Evolutionary conservation across 805 yeast species (phyloP), one percentile per base, ranked within the genome.

Genomic region (Candida rishiriensis): DNA sequence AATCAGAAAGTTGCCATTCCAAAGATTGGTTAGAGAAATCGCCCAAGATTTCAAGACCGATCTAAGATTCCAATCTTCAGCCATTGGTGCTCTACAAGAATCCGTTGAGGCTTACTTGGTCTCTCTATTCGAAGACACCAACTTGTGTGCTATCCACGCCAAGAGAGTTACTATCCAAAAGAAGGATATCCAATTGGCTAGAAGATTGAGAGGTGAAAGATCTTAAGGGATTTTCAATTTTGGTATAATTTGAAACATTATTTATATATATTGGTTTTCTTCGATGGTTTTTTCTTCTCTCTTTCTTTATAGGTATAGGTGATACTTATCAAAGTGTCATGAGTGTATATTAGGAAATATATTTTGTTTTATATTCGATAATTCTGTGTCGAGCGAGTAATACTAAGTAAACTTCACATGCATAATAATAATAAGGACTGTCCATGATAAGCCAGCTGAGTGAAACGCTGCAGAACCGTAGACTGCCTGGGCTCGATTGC

Each of bases 101-200:
- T 90, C 98, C 52, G 96, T 91, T 52, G 99, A 91, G 78, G 97
- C 97, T 64, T 93, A 89, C 80, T 78, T 93, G 61, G 97, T 91
- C 43, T 88, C 96, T 49, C 73, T 91, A 64, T 93, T 91, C 60
- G 98, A 91, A 78, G 98, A 93, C 72, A 93, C 98, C 56, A 91
- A 90, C 78, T 80, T 91, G 76, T 93, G 97, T 76, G 97, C 98
- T 55, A 88, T 89, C 59, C 99, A 91, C 73, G 99, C 98, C 64
- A 91, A 93, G 83, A 85, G 99, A 76, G 98, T 91, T 60, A 91
- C 99, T 55, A 88, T 91, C 65, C 96, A 88, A 80, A 91, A 89
- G 88, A 90, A 90, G 76, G 99, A 91, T 72, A 88, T 91, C 69
- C 96, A 90, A 68, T 79, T 91, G 67, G 99, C 98, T 57, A 86